Evolutionary conservation across 2,329 filamentous ascomycete genomes (phyloP), one percentile per base, ranked within the genome.

Genomic region (Penicillium sclerotiorum): DNA sequence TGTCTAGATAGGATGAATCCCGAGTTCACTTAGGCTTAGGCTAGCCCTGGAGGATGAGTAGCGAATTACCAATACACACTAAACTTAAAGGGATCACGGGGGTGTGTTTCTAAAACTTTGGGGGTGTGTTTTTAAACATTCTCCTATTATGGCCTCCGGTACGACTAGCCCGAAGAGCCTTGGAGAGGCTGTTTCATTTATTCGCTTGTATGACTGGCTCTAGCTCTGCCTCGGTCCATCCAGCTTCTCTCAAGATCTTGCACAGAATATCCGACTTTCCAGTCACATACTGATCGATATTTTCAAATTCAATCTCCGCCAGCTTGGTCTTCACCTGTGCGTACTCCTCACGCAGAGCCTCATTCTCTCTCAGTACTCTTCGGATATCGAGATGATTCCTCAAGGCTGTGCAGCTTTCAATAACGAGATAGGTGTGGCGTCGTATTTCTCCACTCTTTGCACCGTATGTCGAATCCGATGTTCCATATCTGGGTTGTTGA

Each of bases 351-450:
- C 49, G 45, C 21, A 51, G 20, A 8, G 23, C 35, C 22, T 40
- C 13, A 36, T 51, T 28, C 21, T 47, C 39, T n/a, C 44, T 13
- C 25, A 51, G 33, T 2, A 51, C 23, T n/a, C 44, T 41, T 15
- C 36, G 40, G 20, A 35, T 22, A 45, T 51, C 49, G 13, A 51
- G 49, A 33, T 51, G 49, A 18, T 51, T 51, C 13, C 39, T 44
- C 49, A 47, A 30, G 8, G 49, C 28, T 7, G 12, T 11, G 15
- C 45, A 51, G 8, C 49, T 45, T 17, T 47, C 44, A 15, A 51
- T 17, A 11, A 47, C 20, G 5, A 51, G 20, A 28, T 51, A 51
- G 3, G 49, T 51, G 33, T 51, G 38, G n/a, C 32, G 30, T 5
- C 45, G 37, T 5, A 37, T 7, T 20, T 36, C 21, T 2, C 37